phyloP scores from a whole-genome alignment of 106 monocot species.

The Iris macrosiphon region DNA sequence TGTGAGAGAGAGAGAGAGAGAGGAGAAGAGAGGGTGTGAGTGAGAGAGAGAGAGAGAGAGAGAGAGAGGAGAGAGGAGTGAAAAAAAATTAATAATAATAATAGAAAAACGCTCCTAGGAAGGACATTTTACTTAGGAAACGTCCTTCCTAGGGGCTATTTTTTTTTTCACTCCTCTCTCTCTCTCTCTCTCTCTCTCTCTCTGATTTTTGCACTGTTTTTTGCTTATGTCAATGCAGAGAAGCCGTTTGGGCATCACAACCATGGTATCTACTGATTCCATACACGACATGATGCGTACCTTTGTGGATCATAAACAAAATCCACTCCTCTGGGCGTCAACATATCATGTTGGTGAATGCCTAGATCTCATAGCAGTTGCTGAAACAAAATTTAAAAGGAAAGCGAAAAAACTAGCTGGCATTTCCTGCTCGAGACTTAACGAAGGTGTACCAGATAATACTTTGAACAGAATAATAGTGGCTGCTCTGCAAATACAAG shows the following conservation, averaged over 20 bases:
- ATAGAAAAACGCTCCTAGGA: too few species aligned
- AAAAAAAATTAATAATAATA: too few species aligned
- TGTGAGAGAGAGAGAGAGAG: too few species aligned
- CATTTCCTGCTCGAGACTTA: constrained; percentile 9
- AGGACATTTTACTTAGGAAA: too few species aligned
- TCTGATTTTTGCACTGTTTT: too few species aligned
- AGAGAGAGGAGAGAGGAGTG: too few species aligned
- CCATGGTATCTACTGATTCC: constrained; percentile 62
- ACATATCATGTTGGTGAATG: constrained; percentile 75
- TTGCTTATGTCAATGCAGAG: too few species aligned
- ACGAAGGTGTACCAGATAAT: constrained; percentile 13
- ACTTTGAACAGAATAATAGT: constrained; percentile 8
- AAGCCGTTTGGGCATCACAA: constrained; percentile 61
- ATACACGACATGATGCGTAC: constrained; percentile 77
- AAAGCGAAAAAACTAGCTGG: constrained; percentile 41
- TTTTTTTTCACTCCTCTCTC: too few species aligned
- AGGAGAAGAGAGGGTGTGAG: too few species aligned
- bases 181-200: too few species aligned
- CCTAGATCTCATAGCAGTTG: constrained; percentile 58
- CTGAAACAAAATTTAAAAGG: constrained; percentile 46
- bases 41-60: too few species aligned
- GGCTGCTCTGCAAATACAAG: constrained; percentile 4
- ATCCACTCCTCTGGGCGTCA: constrained; percentile 63
- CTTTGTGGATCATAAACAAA: constrained; percentile 53
- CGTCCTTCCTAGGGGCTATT: too few species aligned